A percentile compares a stretch with the other conserved stretches of the same genome.
These are phyloP conservation scores for Tulasnella sp. DNA, from an alignment of 768 basidiomycete genomes.

Conservation along the genomic window DNA sequence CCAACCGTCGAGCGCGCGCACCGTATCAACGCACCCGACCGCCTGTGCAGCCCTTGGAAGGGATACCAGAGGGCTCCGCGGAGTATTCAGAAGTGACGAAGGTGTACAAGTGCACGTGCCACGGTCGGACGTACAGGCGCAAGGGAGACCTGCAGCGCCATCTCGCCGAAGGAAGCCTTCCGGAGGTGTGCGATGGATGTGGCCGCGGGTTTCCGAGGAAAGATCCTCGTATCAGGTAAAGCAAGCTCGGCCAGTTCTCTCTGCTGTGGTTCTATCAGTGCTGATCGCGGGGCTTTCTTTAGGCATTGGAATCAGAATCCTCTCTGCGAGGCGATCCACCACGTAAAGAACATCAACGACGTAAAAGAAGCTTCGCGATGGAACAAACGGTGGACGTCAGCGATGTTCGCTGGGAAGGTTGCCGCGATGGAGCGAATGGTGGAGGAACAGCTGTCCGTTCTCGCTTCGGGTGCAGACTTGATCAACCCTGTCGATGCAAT, in stretches of 20 bases:
- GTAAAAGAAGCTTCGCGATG: neutral
- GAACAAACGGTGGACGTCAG: neutral
- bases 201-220: neutral
- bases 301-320: conserved; percentile 3
- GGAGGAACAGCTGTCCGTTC: neutral
- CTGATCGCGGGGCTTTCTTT: neutral
- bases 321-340: neutral
- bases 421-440: neutral
- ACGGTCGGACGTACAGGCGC: conserved; percentile 9
- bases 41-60: neutral
- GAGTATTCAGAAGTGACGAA: neutral
- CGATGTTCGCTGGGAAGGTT: neutral
- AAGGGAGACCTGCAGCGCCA: conserved; percentile 24
- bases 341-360: neutral
- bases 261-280: neutral
- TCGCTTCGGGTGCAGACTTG: neutral
- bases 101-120: conserved; percentile 9
- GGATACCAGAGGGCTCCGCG: neutral
- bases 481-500: neutral
- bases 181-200: conserved; percentile 21
- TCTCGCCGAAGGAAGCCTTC: neutral
- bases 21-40: neutral
- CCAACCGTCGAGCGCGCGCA: neutral
- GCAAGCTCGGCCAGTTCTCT: no score
- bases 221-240: conserved; percentile 2